Evolutionary conservation across 441 rosid genomes (phyloP).

Genomic region (Rhodomyrtus psidioides): DNA sequence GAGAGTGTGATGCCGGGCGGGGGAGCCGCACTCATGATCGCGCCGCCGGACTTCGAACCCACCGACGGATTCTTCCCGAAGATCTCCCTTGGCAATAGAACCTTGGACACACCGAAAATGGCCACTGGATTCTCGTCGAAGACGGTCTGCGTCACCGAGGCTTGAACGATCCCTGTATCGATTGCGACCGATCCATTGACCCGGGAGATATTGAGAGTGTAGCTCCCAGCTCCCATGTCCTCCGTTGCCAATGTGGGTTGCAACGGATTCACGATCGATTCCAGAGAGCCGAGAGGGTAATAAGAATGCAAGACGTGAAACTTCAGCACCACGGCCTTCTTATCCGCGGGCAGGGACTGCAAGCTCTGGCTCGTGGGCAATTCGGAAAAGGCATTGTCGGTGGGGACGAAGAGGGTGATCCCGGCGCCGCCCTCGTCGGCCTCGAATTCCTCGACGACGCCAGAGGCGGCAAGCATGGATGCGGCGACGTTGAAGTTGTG

Average conservation of each 20-base stretch:
- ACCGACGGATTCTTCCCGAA: slow-evolving; percentile 32
- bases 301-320: slow-evolving; percentile 86
- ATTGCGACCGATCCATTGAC: slow-evolving; percentile 77
- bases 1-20: slow-evolving; percentile 40
- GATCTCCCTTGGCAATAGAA: slow-evolving; percentile 65
- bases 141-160: slow-evolving; percentile 76
- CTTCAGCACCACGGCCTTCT: slow-evolving; percentile 55
- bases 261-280: slow-evolving; percentile 79
- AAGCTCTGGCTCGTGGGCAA: slow-evolving; percentile 47
- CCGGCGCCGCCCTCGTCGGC: slow-evolving; percentile 83
- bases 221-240: slow-evolving; percentile 61
- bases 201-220: slow-evolving; percentile 72
- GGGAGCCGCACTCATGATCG: slow-evolving; percentile 20
- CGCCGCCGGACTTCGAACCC: slow-evolving; percentile 18
- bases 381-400: slow-evolving; percentile 63
- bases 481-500: slow-evolving; percentile 78
- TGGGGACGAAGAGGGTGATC: slow-evolving; percentile 79
- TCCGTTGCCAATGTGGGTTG: slow-evolving; percentile 92
- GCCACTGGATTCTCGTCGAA: slow-evolving; percentile 83
- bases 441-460: slow-evolving; percentile 64
- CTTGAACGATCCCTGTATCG: slow-evolving; percentile 67
- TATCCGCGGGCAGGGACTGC: slow-evolving; percentile 66
- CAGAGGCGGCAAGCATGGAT: slow-evolving; percentile 69
- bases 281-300: slow-evolving; percentile 80
- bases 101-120: slow-evolving; percentile 77